Evolutionary conservation across 148 eudicot genomes (phyloP).

Genomic region (Fallopia convolvulus): DNA sequence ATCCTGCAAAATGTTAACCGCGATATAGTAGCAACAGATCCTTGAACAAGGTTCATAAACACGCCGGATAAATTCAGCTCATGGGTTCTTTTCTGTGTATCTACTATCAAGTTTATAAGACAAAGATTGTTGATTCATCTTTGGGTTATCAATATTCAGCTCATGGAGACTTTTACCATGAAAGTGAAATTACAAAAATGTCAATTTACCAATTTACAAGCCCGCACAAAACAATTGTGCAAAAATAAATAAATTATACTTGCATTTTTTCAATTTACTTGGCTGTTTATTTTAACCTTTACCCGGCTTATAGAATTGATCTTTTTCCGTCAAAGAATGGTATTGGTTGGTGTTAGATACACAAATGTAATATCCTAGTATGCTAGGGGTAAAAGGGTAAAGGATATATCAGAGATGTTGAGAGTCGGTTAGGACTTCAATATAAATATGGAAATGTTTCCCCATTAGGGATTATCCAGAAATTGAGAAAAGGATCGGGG

Average conservation of each 20-base stretch:
- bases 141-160: neutral
- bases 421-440: too few species aligned
- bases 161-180: neutral
- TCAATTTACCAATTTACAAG: neutral
- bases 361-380: too few species aligned
- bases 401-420: too few species aligned
- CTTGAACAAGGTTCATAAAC: neutral
- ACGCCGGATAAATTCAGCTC: neutral
- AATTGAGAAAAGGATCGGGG: too few species aligned
- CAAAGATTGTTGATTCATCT: neutral
- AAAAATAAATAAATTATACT: neutral
- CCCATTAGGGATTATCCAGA: too few species aligned
- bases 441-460: too few species aligned
- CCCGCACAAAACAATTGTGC: neutral
- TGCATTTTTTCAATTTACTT: neutral
- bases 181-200: neutral
- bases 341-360: too few species aligned
- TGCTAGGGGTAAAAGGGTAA: too few species aligned
- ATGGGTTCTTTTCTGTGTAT: neutral
- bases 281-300: neutral
- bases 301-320: neutral
- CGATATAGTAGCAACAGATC: neutral
- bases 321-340: neutral
- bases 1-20: slow-evolving; percentile 42
- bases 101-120: neutral